Percentiles rank a stretch among this genome's conserved stretches.
phyloP scores from a whole-genome alignment of 495 filamentous ascomycete genomes.

The Pyronema omphalodes region DNA sequence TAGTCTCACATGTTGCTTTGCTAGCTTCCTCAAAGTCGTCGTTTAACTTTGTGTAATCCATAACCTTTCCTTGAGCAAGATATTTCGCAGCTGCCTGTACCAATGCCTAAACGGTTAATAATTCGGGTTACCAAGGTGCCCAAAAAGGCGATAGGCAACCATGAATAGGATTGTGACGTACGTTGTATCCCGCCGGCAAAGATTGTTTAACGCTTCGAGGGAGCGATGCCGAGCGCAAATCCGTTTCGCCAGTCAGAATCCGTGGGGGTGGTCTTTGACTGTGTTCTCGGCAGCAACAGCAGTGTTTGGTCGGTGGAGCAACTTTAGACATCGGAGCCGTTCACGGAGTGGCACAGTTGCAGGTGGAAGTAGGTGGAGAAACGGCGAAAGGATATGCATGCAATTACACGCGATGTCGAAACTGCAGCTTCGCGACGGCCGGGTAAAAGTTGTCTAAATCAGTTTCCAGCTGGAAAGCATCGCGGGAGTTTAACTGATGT shows the following conservation, averaged over 20 bases:
- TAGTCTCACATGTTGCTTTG: not conserved
- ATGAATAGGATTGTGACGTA: not conserved
- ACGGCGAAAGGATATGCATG: no score
- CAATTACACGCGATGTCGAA: no score
- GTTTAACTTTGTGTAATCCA: not conserved
- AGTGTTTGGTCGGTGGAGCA: not conserved
- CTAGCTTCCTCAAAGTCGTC: not conserved
- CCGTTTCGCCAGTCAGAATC: not conserved
- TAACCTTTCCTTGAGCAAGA: not conserved
- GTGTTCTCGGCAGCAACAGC: conserved; percentile 1
- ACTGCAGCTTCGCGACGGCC: no score
- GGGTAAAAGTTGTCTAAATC: no score
- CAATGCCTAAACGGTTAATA: not conserved
- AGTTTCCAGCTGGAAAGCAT: no score
- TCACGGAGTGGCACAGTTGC: not conserved
- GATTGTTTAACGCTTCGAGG: not conserved
- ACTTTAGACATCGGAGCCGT: not conserved
- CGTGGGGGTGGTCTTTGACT: not conserved
- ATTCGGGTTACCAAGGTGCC: not conserved
- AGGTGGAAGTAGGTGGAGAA: no score
- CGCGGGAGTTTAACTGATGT: no score
- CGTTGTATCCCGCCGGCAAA: not conserved
- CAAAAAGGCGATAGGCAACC: not conserved
- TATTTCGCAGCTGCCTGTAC: not conserved
- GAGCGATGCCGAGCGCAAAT: not conserved